These are phyloP conservation scores for Parafenestella ontariensis DNA, from an alignment of 2,329 filamentous ascomycete genomes.

Conservation along the genomic window DNA sequence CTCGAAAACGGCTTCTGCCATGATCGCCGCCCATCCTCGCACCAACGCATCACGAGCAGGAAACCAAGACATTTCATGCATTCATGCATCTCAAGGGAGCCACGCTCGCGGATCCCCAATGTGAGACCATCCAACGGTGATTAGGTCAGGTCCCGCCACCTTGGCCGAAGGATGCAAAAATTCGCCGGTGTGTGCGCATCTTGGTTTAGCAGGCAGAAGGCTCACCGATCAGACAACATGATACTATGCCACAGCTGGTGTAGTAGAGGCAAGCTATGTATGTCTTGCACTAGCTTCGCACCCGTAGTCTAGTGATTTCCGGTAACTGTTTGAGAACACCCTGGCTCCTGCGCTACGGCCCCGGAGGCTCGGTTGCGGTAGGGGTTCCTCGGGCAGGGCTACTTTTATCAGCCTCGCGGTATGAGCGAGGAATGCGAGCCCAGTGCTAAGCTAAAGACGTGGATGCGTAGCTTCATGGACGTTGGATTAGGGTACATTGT, in stretches of 20 bases:
- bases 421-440: constrained; percentile 5
- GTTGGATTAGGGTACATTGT: constrained; percentile 34
- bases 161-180: constrained; percentile 30
- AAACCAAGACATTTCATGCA: not conserved
- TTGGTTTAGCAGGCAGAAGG: constrained; percentile 2
- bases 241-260: constrained; percentile 26
- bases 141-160: constrained; percentile 33
- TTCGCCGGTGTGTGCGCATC: constrained; percentile 13
- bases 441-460: not conserved
- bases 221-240: constrained; percentile 20
- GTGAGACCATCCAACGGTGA: constrained; percentile 5
- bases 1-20: not conserved
- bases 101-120: constrained; percentile 3
- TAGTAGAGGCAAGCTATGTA: constrained; percentile 17
- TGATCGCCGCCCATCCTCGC: constrained; percentile 7
- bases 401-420: constrained; percentile 20
- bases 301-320: constrained; percentile 2
- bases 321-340: constrained; percentile 9
- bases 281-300: constrained; percentile 33
- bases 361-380: constrained; percentile 22
- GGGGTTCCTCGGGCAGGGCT: not conserved
- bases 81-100: not conserved
- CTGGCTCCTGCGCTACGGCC: constrained; percentile 19
- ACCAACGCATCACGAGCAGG: constrained; percentile 3
- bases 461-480: constrained; percentile 9